Base-by-base conservation (phyloP, 2,329 filamentous ascomycete species). In the Didymellaceae sp. region DNA sequence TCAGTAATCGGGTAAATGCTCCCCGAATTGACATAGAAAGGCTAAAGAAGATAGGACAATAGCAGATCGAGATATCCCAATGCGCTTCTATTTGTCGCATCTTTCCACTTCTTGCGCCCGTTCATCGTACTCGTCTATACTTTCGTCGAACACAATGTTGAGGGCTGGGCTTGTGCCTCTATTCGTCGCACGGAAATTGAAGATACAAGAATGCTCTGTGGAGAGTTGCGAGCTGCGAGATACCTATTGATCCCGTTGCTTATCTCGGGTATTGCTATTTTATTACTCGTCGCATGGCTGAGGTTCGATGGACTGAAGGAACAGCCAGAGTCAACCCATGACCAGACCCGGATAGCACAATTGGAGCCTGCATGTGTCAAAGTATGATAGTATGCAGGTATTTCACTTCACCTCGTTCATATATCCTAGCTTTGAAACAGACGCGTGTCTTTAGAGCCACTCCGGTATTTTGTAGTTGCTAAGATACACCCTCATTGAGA, bases 51-150 rank as follows among this genome's bases (percentile, higher is more conserved):
- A n/a, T n/a, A n/a, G n/a, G 22, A 44, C 20, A 6, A n/a, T 8
- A n/a, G 18, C 14, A 50, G 32, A 43, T 32, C 13, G 47, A 21
- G 28, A 9, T 33, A 30, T 10, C 25, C 33, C 13, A 51, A 51
- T 25, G 34, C 34, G 11, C 39, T 57, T 6, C n/a, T 55, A 16
- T 58, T 60, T 14, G 55, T 58, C 6, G 47, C 42, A 10, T 34
- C 31, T 2, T 58, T 60, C 17, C 54, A 34, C 16, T 28, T 30
- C 10, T 14, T 53, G 8, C 41, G 55, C 6, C 55, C 50, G 10
- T 30, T 56, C n/a, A 41, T 58, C 26, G 45, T 51, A 25, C 47
- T 58, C 13, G 31, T 49, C 4, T 60, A 52, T 18, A 51, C 14
- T 7, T 49, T 46, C 28, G 40, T 48, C 1, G 47, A 40, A 13